Evolutionary conservation across 148 eudicot genomes (phyloP), one percentile per base, ranked within the genome.

Genomic region (Spergularia marina): DNA sequence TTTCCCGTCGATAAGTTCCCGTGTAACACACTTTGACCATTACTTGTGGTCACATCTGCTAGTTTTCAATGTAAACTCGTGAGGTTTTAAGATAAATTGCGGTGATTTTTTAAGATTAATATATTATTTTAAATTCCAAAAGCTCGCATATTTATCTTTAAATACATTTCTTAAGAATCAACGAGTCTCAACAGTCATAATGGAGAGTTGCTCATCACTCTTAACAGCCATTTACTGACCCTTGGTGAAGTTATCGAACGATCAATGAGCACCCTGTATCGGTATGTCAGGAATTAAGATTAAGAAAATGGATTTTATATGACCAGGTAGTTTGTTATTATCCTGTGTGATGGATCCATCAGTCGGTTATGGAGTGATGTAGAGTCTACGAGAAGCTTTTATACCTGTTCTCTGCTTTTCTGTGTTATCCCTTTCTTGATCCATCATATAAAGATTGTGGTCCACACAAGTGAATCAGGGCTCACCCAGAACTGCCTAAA

Each of bases 401-500:
- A 21, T 44, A 61, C 23, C 69, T 70, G 53, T 18, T 70, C 21
- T 70, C 57, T 39, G 12, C 15, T 17, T 15, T 52, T 44, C 66
- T 30, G 47, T 75, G 23, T 55, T 76, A 36, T 66, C 62, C 58
- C 13, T 66, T 40, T 72, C 69, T 20, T 49, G 72, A 74, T 65
- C 49, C 60, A 47, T 80, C 65, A n/a, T 76, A 65, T 30, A 30
- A 30, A 30, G 36, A 30, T 30, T 30, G 16, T 59, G 73, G 17
- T 77, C 53, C 61, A 68, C 47, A 71, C 20, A 68, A 30, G 36
- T 30, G 36, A 54, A 74, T 77, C 68, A 74, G 74, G 78, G 78
- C 69, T 70, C 71, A 75, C 75, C 82, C 75, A 75, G 75, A 75
- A 70, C 12, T 74, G 61, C 74, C 53, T 66, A 73, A 20, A 79